Evolutionary conservation across 1,284 basidiomycete species (phyloP).

Genomic region (Golubevia sp.): DNA sequence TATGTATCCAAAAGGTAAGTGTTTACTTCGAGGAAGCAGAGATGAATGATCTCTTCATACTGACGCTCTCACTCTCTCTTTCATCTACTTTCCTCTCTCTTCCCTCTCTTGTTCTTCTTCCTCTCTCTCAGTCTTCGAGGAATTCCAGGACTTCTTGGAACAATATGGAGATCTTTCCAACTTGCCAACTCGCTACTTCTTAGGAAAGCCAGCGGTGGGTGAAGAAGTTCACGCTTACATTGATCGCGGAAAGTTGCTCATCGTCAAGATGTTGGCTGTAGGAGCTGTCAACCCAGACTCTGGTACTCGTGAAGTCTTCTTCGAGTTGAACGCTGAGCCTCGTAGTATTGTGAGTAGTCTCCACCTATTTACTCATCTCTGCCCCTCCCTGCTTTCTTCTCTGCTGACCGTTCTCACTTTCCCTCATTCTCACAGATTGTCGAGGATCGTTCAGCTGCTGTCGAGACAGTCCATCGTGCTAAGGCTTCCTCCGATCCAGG

Average conservation of each 20-base stretch:
- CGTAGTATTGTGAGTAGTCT: constrained; percentile 29
- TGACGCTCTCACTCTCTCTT: constrained; percentile 3
- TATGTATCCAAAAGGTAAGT: constrained; percentile 85
- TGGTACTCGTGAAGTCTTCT: constrained; percentile 95
- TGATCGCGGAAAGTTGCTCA: constrained; percentile 91
- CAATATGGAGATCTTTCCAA: constrained; percentile 84
- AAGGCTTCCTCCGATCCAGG: constrained; percentile 91
- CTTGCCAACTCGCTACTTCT: constrained; percentile 94
- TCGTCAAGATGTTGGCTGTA: constrained; percentile 92
- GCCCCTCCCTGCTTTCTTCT: background rate
- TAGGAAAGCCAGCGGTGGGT: constrained; percentile 84
- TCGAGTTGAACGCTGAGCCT: constrained; percentile 69
- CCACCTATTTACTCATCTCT: background rate
- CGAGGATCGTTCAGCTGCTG: no score
- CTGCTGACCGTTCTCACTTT: background rate
- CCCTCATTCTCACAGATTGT: background rate
- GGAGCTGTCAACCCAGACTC: constrained; percentile 88
- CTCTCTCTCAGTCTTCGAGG: constrained; percentile 83
- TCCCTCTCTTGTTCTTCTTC: no score
- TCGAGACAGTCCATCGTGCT: constrained; percentile 79
- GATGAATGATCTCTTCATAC: constrained; percentile 9
- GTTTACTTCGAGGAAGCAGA: constrained; percentile 6
- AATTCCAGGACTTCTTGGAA: constrained; percentile 90
- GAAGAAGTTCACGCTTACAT: constrained; percentile 97
- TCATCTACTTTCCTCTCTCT: background rate